A percentile compares a stretch with the other conserved stretches of the same genome.
These are phyloP conservation scores for Podospora anserina DNA, from an alignment of 495 filamentous ascomycete genomes.

Conservation along the genomic window DNA sequence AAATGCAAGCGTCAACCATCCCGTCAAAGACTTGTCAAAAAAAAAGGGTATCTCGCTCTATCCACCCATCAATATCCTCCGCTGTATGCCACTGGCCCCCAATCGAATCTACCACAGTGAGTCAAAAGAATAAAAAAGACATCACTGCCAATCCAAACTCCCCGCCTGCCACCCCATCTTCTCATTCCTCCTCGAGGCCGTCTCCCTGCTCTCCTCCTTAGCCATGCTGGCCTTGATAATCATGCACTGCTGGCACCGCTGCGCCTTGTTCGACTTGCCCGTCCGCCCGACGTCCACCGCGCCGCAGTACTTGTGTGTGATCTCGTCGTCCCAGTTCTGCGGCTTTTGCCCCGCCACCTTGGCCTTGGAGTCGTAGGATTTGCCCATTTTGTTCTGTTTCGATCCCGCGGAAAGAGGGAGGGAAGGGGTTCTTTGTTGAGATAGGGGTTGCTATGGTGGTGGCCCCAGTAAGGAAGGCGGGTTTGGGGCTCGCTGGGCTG, in stretches of 20 bases:
- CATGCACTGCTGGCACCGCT: constrained; percentile 29
- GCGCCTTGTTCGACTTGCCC: constrained; percentile 31
- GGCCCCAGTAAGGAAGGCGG: too few relatives aligned
- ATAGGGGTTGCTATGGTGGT: too few relatives aligned
- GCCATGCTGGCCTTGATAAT: constrained; percentile 24
- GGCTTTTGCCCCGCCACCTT: constrained; percentile 18
- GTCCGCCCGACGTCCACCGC: constrained; percentile 22
- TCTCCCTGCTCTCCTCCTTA: constrained; percentile 18
- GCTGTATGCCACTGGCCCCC: not conserved
- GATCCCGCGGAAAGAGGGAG: too few relatives aligned
- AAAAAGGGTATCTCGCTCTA: not conserved
- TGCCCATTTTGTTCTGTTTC: constrained; percentile 22
- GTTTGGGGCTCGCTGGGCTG: too few relatives aligned
- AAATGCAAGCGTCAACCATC: not conserved
- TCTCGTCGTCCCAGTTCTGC: constrained; percentile 26
- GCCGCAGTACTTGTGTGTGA: constrained; percentile 33
- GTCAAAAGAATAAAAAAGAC: not conserved
- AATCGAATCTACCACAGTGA: not conserved
- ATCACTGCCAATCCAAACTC: not conserved
- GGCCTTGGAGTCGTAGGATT: constrained; percentile 23
- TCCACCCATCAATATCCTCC: not conserved
- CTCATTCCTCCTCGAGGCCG: constrained; percentile 18
- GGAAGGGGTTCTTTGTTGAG: too few relatives aligned
- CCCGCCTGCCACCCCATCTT: constrained; percentile 26
- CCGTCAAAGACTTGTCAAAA: not conserved